phyloP scores from a whole-genome alignment of 2,329 filamentous ascomycete species.

The Scedosporium dehoogii region DNA sequence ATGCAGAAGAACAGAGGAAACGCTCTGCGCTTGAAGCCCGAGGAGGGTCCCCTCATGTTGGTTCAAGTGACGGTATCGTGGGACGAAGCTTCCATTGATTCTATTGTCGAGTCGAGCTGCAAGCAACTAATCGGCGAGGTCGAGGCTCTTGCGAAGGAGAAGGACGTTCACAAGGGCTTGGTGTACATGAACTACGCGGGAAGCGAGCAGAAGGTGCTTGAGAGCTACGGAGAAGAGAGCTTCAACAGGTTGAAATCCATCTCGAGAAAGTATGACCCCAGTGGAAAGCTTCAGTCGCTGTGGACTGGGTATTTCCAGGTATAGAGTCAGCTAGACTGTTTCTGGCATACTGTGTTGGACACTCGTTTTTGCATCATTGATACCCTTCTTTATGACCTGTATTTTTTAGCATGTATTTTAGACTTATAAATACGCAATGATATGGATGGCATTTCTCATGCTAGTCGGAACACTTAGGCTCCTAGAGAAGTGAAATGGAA shows the following conservation, averaged over 20 bases:
- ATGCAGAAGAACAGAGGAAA: conserved; percentile 28
- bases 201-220: conserved; percentile 25
- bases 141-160: conserved; percentile 8
- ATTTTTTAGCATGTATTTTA: neutral
- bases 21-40: conserved; percentile 21
- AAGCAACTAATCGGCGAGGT: conserved; percentile 11
- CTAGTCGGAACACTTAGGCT: too few species aligned
- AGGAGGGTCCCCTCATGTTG: conserved; percentile 16
- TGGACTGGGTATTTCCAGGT: conserved; percentile 21
- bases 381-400: neutral
- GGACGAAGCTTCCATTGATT: conserved; percentile 13
- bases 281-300: conserved; percentile 21
- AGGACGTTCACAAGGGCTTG: conserved; percentile 8
- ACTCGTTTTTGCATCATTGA: neutral
- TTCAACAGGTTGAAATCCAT: conserved; percentile 18
- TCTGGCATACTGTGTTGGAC: neutral
- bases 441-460: neutral
- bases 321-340: neutral
- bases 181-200: conserved; percentile 35
- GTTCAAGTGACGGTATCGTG: conserved; percentile 14
- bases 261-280: conserved; percentile 22
- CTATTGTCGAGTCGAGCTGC: conserved; percentile 11
- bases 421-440: neutral
- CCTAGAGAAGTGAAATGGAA: neutral
- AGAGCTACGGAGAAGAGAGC: conserved; percentile 27